A percentile compares a stretch with the other conserved stretches of the same genome.
Conservation (phyloP, 192 early-diverging fungal species). For the Rhizophlyctis rosea region DNA sequence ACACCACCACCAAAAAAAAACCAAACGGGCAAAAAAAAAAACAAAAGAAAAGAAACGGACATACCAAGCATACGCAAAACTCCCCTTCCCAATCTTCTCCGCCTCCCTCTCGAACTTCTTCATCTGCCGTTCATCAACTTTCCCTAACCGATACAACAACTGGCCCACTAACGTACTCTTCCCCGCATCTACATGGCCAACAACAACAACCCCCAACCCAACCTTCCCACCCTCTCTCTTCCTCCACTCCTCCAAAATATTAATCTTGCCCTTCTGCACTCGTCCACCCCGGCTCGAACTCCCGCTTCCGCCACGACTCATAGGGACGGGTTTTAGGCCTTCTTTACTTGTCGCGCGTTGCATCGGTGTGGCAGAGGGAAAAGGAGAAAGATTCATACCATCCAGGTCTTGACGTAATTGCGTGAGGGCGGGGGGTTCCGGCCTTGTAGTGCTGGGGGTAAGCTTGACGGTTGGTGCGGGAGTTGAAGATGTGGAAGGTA, state of each 20-base stretch:
- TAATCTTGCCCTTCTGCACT: constrained; percentile 49
- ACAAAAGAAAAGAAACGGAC: too few species aligned
- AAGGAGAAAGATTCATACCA: constrained; percentile 12
- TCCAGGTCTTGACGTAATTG: constrained; percentile 19
- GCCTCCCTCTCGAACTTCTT: constrained; percentile 86
- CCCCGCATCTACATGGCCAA: constrained; percentile 95
- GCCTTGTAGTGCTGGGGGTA: too few species aligned
- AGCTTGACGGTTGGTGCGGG: too few species aligned
- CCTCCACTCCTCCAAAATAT: constrained; percentile 68
- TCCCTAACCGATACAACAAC: constrained; percentile 80
- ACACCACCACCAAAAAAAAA: too few species aligned
- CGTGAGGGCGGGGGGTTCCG: not conserved
- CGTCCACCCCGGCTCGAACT: constrained; percentile 19
- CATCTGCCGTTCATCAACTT: constrained; percentile 84
- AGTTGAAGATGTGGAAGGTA: too few species aligned
- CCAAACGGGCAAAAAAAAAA: too few species aligned
- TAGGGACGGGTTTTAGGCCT: constrained; percentile 9
- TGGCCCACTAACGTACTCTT: constrained; percentile 98
- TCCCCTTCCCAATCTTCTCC: constrained; percentile 89
- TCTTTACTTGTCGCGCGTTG: not conserved
- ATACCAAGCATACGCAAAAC: constrained; percentile 98
- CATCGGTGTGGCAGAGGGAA: not conserved
- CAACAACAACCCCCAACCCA: constrained; percentile 69
- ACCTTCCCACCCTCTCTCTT: constrained; percentile 66
- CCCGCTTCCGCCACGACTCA: constrained; percentile 18